phyloP scores from a whole-genome alignment of 169 alveolate species.

The Cryptosporidium ryanae region DNA sequence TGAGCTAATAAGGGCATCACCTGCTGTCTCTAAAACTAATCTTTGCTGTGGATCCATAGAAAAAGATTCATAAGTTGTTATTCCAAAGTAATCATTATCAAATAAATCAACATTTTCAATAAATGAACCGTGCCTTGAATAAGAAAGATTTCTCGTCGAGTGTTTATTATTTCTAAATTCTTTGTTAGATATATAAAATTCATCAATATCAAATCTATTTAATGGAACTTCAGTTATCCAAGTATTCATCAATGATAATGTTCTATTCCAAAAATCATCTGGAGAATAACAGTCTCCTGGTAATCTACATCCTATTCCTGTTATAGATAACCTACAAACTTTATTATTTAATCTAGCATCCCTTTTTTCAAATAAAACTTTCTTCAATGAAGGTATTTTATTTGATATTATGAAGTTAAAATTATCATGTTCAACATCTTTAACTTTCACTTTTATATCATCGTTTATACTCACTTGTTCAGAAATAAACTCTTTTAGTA shows the following conservation, averaged over 20 bases:
- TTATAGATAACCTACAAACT: conserved; percentile 15
- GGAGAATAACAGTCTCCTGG: conserved; percentile 54
- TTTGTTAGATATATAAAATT: conserved; percentile 28
- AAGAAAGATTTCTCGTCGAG: conserved; percentile 26
- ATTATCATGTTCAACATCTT: neutral
- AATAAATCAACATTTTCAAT: conserved; percentile 76
- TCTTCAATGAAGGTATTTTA: conserved; percentile 31
- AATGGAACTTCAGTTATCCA: conserved; percentile 61
- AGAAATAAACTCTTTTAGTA: conserved; percentile 10
- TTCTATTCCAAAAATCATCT: conserved; percentile 39
- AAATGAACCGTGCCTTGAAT: conserved; percentile 76
- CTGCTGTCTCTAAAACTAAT: conserved; percentile 74
- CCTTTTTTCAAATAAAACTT: conserved; percentile 4
- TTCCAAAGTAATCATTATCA: conserved; percentile 76
- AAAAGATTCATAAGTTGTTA: conserved; percentile 73
- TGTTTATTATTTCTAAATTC: conserved; percentile 29
- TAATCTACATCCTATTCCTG: conserved; percentile 66
- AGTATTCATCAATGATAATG: conserved; percentile 7
- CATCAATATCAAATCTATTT: conserved; percentile 68
- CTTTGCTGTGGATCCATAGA: conserved; percentile 83
- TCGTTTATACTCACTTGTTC: neutral
- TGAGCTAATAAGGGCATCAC: conserved; percentile 51
- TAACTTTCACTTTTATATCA: neutral
- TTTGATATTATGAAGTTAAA: conserved; percentile 14
- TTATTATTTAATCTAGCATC: neutral